These are phyloP conservation scores for Aspergillus carbonarius DNA, from an alignment of 2,329 filamentous ascomycete genomes.

Conservation along the genomic window DNA sequence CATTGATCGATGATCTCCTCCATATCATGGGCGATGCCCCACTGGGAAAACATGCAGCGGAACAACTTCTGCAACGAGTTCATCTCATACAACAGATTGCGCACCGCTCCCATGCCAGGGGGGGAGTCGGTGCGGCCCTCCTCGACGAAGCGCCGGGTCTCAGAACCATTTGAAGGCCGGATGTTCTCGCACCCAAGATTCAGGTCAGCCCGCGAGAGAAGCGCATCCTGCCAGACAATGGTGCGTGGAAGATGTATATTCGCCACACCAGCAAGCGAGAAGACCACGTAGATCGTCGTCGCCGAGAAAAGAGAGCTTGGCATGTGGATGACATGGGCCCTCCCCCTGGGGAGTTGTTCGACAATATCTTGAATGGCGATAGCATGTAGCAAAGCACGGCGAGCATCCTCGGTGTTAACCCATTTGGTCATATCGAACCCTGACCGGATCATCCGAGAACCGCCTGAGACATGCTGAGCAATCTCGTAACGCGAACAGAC, in stretches of 20 bases:
- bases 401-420: conserved; percentile 41
- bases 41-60: conserved; percentile 45
- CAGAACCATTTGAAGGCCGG: conserved; percentile 27
- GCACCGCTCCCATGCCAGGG: conserved; percentile 25
- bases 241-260: conserved; percentile 40
- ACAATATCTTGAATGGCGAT: conserved; percentile 49
- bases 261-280: conserved; percentile 39
- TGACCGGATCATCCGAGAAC: conserved; percentile 23
- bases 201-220: conserved; percentile 33
- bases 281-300: conserved; percentile 44
- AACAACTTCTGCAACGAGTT: conserved; percentile 51
- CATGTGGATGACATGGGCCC: conserved; percentile 48
- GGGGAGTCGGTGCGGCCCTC: conserved; percentile 25
- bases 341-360: conserved; percentile 45
- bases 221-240: conserved; percentile 44
- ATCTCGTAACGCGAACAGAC: conserved; percentile 43
- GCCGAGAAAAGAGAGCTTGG: conserved; percentile 47
- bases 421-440: conserved; percentile 42
- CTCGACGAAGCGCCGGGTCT: conserved; percentile 41
- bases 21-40: conserved; percentile 50
- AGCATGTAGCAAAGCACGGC: conserved; percentile 44
- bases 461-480: conserved; percentile 41
- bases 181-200: conserved; percentile 28
- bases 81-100: conserved; percentile 49
- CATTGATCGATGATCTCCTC: conserved; percentile 46